These are phyloP conservation scores for Aureobasidium uvarum DNA, from an alignment of 2,329 filamentous ascomycete species.

Conservation along the genomic window DNA sequence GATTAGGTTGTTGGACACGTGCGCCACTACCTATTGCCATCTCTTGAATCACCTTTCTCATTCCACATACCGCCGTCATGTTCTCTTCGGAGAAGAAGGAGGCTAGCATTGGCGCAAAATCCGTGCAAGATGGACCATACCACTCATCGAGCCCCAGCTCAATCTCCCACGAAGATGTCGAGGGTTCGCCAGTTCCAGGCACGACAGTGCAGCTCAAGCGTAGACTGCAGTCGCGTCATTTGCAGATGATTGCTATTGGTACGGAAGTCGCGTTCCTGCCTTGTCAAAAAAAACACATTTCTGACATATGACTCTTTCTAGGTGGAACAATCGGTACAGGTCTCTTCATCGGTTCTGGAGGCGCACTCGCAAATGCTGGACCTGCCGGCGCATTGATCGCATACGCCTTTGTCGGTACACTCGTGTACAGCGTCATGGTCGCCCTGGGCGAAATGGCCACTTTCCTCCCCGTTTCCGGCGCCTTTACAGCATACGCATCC, in stretches of 20 bases:
- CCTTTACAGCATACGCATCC: constrained; percentile 52
- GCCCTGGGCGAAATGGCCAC: constrained; percentile 58
- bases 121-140: constrained; percentile 5
- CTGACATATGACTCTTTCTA: constrained; percentile 12
- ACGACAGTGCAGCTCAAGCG: constrained; percentile 39
- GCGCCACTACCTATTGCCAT: constrained; percentile 14
- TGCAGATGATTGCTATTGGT: constrained; percentile 43
- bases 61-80: background rate
- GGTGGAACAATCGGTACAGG: constrained; percentile 39
- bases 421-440: constrained; percentile 51
- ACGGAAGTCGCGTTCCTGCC: background rate
- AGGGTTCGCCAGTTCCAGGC: constrained; percentile 27
- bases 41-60: background rate
- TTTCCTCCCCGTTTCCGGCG: constrained; percentile 59
- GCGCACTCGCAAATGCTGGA: constrained; percentile 41
- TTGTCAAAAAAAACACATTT: background rate
- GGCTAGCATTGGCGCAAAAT: background rate
- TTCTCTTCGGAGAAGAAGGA: constrained; percentile 21
- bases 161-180: constrained; percentile 18
- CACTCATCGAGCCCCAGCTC: constrained; percentile 11
- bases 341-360: constrained; percentile 45
- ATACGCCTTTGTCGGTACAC: constrained; percentile 46
- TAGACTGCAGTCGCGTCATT: constrained; percentile 38
- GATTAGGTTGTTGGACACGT: constrained; percentile 18
- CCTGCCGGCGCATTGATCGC: constrained; percentile 48